Conservation (phyloP, 768 basidiomycete genomes). For the Phylloporus rhodoxanthus region DNA sequence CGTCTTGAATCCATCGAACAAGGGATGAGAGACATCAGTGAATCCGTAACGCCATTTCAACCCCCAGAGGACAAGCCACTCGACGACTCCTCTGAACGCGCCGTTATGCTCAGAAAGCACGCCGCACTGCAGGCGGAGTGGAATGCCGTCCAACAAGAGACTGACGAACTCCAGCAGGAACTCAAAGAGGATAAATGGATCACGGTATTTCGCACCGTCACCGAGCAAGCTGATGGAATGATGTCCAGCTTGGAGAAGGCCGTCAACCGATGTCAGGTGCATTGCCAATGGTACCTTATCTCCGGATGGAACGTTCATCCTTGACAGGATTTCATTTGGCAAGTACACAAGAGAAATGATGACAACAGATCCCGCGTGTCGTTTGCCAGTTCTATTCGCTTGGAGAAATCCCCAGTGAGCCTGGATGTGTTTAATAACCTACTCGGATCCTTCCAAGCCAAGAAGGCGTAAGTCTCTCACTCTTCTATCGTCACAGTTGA, state of each 20-base stretch:
- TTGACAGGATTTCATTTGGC: conserved; percentile 76
- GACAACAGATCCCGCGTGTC: conserved; percentile 39
- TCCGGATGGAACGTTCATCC: not conserved
- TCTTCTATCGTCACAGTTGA: conserved; percentile 9
- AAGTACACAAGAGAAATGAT: conserved; percentile 60
- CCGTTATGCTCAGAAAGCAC: conserved; percentile 64
- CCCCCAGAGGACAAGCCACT: conserved; percentile 43
- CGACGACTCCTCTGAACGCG: conserved; percentile 36
- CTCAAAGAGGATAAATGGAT: conserved; percentile 97
- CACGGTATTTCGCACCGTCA: conserved; percentile 87
- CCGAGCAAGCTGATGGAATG: conserved; percentile 96
- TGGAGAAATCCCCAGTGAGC: conserved; percentile 47
- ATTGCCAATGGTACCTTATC: conserved; percentile 18
- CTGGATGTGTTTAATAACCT: conserved; percentile 62
- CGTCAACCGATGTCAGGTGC: conserved; percentile 80
- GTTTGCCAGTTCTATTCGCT: conserved; percentile 41
- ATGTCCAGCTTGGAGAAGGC: conserved; percentile 95
- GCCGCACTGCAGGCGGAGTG: conserved; percentile 69
- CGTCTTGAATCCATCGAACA: conserved; percentile 66
- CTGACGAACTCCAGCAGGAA: conserved; percentile 80
- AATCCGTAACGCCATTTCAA: conserved; percentile 57
- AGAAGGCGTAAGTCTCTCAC: conserved; percentile 63
- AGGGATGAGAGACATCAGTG: conserved; percentile 64
- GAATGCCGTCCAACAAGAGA: conserved; percentile 75
- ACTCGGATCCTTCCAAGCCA: conserved; percentile 75